phyloP scores from a whole-genome alignment of 1,284 basidiomycete genomes.

The Inonotus hispidus region DNA sequence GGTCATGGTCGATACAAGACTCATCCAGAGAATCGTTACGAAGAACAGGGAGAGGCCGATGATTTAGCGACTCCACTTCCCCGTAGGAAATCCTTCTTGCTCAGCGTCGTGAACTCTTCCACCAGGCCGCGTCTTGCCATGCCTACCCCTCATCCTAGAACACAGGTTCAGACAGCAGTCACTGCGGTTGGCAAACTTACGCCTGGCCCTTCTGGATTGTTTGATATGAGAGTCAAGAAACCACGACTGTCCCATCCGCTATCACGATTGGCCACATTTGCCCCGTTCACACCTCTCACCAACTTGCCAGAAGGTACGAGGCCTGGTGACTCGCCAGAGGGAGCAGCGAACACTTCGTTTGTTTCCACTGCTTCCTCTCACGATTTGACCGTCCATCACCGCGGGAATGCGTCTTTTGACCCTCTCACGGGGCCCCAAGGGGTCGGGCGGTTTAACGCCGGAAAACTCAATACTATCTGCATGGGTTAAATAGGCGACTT shows the following conservation, averaged over 20 bases:
- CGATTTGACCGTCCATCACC: slow-evolving; percentile 73
- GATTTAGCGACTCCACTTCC: slow-evolving; percentile 56
- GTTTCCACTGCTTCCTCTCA: slow-evolving; percentile 79
- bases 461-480: slow-evolving; percentile 79
- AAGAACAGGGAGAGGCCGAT: slow-evolving; percentile 24
- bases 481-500: slow-evolving; percentile 71
- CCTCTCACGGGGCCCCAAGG: slow-evolving; percentile 65
- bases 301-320: slow-evolving; percentile 12
- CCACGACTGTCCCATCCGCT: slow-evolving; percentile 55
- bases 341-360: slow-evolving; percentile 43
- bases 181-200: slow-evolving; percentile 61
- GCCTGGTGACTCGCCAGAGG: slow-evolving; percentile 18
- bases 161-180: slow-evolving; percentile 32
- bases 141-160: slow-evolving; percentile 60
- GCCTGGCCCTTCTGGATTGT: slow-evolving; percentile 38
- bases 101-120: slow-evolving; percentile 73
- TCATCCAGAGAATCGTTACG: slow-evolving; percentile 22
- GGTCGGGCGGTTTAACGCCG: slow-evolving; percentile 68
- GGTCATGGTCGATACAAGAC: slow-evolving; percentile 30
- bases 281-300: slow-evolving; percentile 27
- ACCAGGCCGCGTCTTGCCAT: slow-evolving; percentile 61
- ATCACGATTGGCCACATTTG: slow-evolving; percentile 38
- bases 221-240: slow-evolving; percentile 25
- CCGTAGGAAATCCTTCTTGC: slow-evolving; percentile 66
- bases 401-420: slow-evolving; percentile 81